These are phyloP conservation scores for Coemansia aciculifera DNA, from an alignment of 192 early-diverging fungal species.

Conservation along the genomic window DNA sequence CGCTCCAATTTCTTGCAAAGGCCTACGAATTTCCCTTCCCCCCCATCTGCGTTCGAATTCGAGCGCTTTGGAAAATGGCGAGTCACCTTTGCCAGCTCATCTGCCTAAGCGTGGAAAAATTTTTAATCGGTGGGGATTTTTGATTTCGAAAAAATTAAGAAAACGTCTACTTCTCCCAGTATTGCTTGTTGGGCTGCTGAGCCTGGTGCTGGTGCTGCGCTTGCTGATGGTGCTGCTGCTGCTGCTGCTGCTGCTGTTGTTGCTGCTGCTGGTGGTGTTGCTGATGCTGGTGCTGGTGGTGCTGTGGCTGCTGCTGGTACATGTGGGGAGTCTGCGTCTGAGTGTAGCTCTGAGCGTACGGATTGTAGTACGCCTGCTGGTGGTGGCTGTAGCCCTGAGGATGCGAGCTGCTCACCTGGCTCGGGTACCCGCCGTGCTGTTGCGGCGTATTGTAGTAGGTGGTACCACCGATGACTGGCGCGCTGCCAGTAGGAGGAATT, in stretches of 20 bases:
- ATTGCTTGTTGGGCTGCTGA: constrained; percentile 31
- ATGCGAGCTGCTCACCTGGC: constrained; percentile 41
- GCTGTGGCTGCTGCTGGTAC: constrained; percentile 50
- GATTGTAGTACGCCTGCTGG: constrained; percentile 50
- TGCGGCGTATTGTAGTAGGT: constrained; percentile 56
- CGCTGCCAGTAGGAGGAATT: constrained; percentile 34
- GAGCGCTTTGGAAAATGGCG: not conserved
- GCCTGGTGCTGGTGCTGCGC: not conserved
- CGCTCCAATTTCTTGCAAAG: not conserved
- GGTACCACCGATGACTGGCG: constrained; percentile 52
- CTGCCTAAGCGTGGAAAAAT: constrained; percentile 1
- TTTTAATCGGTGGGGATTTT: not conserved
- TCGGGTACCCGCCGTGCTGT: constrained; percentile 47
- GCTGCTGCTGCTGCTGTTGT: constrained; percentile 7
- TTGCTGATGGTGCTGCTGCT: constrained; percentile 9
- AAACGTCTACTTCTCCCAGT: constrained; percentile 42
- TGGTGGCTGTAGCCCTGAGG: constrained; percentile 42
- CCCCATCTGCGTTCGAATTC: not conserved
- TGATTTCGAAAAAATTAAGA: not conserved
- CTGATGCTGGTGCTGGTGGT: constrained; percentile 30
- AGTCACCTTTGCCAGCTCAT: not conserved
- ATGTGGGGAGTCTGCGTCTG: constrained; percentile 51
- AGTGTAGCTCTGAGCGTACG: constrained; percentile 42
- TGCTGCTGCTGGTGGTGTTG: constrained; percentile 23
- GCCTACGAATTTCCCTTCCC: not conserved